Conservation (phyloP, 805 yeast species). For the Alloascoidea hylecoeti region DNA sequence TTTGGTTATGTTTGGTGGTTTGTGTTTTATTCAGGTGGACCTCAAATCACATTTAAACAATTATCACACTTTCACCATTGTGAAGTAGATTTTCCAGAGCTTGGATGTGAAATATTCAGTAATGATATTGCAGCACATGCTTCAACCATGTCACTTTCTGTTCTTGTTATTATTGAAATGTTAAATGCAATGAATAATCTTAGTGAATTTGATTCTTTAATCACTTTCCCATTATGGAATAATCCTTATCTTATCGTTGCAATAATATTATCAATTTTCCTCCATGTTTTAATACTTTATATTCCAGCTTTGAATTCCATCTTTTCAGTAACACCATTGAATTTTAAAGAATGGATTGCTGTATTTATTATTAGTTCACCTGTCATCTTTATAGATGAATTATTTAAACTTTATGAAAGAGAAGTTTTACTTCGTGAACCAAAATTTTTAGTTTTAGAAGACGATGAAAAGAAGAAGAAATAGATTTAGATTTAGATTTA, state of each 20-base stretch:
- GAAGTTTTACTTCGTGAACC: too few species aligned
- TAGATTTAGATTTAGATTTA: too few species aligned
- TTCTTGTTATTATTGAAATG: slow-evolving; percentile 26
- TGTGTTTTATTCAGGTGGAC: slow-evolving; percentile 19
- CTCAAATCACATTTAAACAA: slow-evolving; percentile 19
- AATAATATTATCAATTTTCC: slow-evolving; percentile 18
- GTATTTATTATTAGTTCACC: slow-evolving; percentile 20
- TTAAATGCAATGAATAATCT: slow-evolving; percentile 24
- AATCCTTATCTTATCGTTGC: slow-evolving; percentile 23
- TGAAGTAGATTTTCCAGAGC: slow-evolving; percentile 14
- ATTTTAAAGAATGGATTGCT: slow-evolving; percentile 20
- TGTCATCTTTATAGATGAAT: slow-evolving; percentile 22
- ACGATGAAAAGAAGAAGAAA: too few species aligned
- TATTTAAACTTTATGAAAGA: slow-evolving; percentile 22
- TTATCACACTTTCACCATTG: slow-evolving; percentile 23
- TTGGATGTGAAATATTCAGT: slow-evolving; percentile 20
- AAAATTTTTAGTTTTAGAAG: too few species aligned
- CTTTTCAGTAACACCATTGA: slow-evolving; percentile 20
- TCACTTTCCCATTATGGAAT: slow-evolving; percentile 23
- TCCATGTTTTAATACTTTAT: slow-evolving; percentile 20
- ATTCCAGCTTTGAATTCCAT: slow-evolving; percentile 18
- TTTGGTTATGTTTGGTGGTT: slow-evolving; percentile 28
- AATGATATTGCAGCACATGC: slow-evolving; percentile 15
- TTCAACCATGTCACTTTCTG: slow-evolving; percentile 24
- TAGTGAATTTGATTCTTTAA: slow-evolving; percentile 21